Base-by-base conservation (phyloP, 768 basidiomycete genomes). In the Boletus speciosus region DNA sequence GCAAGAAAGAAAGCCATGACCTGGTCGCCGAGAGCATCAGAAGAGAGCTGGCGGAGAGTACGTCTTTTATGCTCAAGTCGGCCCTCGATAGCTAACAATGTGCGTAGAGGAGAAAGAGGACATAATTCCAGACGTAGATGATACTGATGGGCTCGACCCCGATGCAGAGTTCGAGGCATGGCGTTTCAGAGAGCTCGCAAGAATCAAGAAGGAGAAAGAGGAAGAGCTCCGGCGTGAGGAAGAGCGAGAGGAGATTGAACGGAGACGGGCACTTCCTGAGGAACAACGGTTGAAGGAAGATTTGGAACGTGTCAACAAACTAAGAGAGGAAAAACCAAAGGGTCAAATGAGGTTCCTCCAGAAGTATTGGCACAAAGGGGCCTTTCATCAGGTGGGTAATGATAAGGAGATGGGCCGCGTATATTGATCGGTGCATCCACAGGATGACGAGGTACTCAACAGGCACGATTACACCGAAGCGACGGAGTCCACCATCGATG, bases 291-390 rank as follows among this genome's bases (percentile, higher is more conserved):
- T 98, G 70, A 87, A 85, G 70, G 97, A 99, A 69, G 97, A 99
- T 69, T 66, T 95, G 56, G 94, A 91, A 68, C 83, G 78, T 39
- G 95, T 94, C 3, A 80, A 92, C 54, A 85, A 90, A 68, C 74
- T 81, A 32, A 79, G 97, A 52, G 86, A 87, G 51, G 91, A 90
- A 50, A 96, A 95, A 72, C 90, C 91, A 1, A 90, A 97, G 67
- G 93, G 91, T 4, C 81, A 90, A 58, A 90, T 93, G 67, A 90
- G 85, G 66, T 98, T 98, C 73, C 71, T 98, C 58, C 94, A 98
- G 70, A 98, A 97, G 73, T 99, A 97, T 69, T 98, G 93, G 85
- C 97, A 99, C 76, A 98, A 96, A 73, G 97, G 97, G 63, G 97
- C 96, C 55, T 99, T 98, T 78, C 93, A 97, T 70, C 92, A 95